A percentile compares a stretch with the other conserved stretches of the same genome.
Evolutionary conservation across 345 rosid genomes (phyloP).

Genomic region (Cardamine chenopodiifolia): DNA sequence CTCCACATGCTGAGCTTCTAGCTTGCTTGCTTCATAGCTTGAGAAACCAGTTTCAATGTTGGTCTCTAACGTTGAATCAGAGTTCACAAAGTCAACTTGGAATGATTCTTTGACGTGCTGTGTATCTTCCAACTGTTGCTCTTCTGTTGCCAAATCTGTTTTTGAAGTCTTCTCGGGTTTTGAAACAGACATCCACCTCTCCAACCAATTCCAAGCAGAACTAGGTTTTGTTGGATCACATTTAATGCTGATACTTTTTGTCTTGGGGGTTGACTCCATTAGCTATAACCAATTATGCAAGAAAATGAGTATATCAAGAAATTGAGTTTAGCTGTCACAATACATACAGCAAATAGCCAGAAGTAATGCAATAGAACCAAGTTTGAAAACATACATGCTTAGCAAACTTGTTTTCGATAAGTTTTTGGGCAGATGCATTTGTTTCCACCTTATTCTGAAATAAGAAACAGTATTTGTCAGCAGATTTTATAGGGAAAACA

Average conservation of each 20-base stretch:
- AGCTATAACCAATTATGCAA: slow-evolving; percentile 54
- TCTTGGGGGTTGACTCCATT: slow-evolving; percentile 75
- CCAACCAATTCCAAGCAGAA: slow-evolving; percentile 95
- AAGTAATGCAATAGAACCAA: neutral
- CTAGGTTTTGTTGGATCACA: slow-evolving; percentile 78
- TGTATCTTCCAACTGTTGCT: slow-evolving; percentile 44
- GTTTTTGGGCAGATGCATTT: slow-evolving; percentile 62
- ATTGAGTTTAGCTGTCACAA: neutral
- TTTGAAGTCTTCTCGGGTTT: slow-evolving; percentile 50
- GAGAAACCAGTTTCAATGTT: slow-evolving; percentile 51
- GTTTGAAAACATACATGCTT: slow-evolving; percentile 59
- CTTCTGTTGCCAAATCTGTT: slow-evolving; percentile 41
- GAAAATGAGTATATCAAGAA: slow-evolving; percentile 6
- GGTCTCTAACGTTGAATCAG: slow-evolving; percentile 37
- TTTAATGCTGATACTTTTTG: slow-evolving; percentile 66
- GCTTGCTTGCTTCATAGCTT: slow-evolving; percentile 43
- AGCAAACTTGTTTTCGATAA: slow-evolving; percentile 81
- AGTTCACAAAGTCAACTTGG: slow-evolving; percentile 43
- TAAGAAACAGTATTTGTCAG: slow-evolving; percentile 21
- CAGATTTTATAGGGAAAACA: neutral
- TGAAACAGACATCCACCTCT: slow-evolving; percentile 87
- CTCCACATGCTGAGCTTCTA: slow-evolving; percentile 40
- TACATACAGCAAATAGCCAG: neutral
- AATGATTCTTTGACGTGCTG: slow-evolving; percentile 40
- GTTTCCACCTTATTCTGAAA: slow-evolving; percentile 56